A percentile compares a stretch with the other conserved stretches of the same genome.
Conservation (phyloP, 2,329 filamentous ascomycete genomes). For the Curvularia sp. region DNA sequence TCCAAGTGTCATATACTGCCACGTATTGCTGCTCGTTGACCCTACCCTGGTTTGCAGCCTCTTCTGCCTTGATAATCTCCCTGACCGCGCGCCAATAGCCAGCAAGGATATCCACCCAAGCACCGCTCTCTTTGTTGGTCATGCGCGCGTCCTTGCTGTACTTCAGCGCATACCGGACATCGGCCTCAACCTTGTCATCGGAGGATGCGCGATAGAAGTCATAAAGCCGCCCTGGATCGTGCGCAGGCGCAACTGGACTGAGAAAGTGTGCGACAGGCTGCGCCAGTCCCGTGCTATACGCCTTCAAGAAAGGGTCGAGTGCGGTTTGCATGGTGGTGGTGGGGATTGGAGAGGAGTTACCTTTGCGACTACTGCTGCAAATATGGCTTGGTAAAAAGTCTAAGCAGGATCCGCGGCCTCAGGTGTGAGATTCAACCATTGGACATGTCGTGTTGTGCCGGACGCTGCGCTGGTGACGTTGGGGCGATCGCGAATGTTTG, state of each 20-base stretch:
- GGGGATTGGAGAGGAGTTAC: slow-evolving; percentile 3
- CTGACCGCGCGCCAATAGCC: slow-evolving; percentile 84
- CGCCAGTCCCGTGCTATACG: slow-evolving; percentile 70
- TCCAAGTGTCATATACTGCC: slow-evolving; percentile 89
- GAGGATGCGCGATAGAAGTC: slow-evolving; percentile 76
- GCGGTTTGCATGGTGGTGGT: slow-evolving; percentile 69
- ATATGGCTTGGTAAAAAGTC: slow-evolving; percentile 9
- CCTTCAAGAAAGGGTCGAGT: slow-evolving; percentile 75
- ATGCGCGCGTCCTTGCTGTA: slow-evolving; percentile 65
- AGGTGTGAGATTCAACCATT: slow-evolving; percentile 6
- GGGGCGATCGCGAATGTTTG: slow-evolving; percentile 4
- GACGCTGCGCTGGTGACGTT: slow-evolving; percentile 2
- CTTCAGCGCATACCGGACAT: slow-evolving; percentile 74
- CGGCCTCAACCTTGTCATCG: slow-evolving; percentile 67
- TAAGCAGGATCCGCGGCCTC: slow-evolving; percentile 15
- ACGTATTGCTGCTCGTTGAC: slow-evolving; percentile 68
- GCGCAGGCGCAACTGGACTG: slow-evolving; percentile 69
- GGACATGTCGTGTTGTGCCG: slow-evolving; percentile 5
- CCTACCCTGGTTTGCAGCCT: slow-evolving; percentile 56
- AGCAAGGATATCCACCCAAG: slow-evolving; percentile 87
- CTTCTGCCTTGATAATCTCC: slow-evolving; percentile 72
- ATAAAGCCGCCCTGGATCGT: slow-evolving; percentile 70
- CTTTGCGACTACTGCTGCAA: slow-evolving; percentile 2
- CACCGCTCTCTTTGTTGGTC: slow-evolving; percentile 71
- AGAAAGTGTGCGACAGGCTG: slow-evolving; percentile 77